A percentile compares a stretch with the other conserved stretches of the same genome.
Evolutionary conservation across 352 stramenopile species (phyloP).

Genomic region (Phytophthora constricta): DNA sequence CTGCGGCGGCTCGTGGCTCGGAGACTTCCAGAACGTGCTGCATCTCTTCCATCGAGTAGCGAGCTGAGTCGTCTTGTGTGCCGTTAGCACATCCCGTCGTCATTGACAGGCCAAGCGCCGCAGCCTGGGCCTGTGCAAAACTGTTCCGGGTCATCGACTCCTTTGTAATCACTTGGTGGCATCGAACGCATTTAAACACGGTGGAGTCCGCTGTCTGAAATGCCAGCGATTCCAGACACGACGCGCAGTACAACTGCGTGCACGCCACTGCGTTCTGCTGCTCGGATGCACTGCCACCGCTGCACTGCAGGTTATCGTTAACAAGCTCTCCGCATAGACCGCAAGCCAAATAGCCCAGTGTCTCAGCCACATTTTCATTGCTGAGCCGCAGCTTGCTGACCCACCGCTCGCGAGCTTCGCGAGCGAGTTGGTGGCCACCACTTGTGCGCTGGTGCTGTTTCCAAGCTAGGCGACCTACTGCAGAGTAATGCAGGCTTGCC

Average conservation of each 20-base stretch:
- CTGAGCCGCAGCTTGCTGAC: conserved; percentile 44
- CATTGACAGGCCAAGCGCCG: conserved; percentile 55
- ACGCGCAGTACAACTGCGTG: conserved; percentile 74
- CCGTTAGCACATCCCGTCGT: conserved; percentile 14
- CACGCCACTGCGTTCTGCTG: conserved; percentile 41
- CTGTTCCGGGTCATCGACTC: conserved; percentile 63
- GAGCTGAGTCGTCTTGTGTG: conserved; percentile 9
- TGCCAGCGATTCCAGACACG: conserved; percentile 51
- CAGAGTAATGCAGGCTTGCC: conserved; percentile 27
- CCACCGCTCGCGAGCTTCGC: conserved; percentile 52
- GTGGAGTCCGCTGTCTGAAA: conserved; percentile 29
- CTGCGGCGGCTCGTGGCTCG: conserved; percentile 42
- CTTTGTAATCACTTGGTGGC: conserved; percentile 47
- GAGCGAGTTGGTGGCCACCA: conserved; percentile 23
- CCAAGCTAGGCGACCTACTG: conserved; percentile 43
- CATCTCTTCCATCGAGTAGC: conserved; percentile 56
- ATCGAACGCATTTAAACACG: conserved; percentile 62
- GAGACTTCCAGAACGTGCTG: conserved; percentile 45
- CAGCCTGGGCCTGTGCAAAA: conserved; percentile 69
- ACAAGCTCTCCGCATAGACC: conserved; percentile 79
- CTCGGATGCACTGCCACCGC: conserved; percentile 17
- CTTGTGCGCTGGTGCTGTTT: conserved; percentile 45
- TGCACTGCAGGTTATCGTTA: conserved; percentile 80
- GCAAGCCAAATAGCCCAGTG: conserved; percentile 63
- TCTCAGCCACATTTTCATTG: conserved; percentile 53